Conservation (phyloP, 169 alveolate genomes). For the Fabrea salina region DNA sequence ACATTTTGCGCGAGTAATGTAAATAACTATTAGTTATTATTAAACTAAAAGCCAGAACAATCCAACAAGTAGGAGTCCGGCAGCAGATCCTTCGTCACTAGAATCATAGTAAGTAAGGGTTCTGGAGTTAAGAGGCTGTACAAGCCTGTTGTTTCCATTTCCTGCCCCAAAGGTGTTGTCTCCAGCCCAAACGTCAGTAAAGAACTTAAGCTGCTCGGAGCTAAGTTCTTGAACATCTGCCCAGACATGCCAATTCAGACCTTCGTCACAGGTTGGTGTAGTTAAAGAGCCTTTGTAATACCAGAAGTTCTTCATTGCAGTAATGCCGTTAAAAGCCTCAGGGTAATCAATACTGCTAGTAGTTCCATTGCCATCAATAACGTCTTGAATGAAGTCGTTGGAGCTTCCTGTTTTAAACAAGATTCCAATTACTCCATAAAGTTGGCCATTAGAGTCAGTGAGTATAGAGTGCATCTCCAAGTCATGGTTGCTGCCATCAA, state of each 20-base stretch:
- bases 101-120: not conserved
- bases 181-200: conserved; percentile 33
- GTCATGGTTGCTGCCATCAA: conserved; percentile 61
- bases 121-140: conserved; percentile 12
- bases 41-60: too few species aligned
- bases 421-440: not conserved
- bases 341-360: not conserved
- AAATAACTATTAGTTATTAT: too few species aligned
- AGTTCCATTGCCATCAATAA: not conserved
- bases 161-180: conserved; percentile 36
- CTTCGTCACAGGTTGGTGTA: conserved; percentile 50
- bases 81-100: too few species aligned
- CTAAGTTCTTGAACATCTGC: not conserved
- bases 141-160: conserved; percentile 38
- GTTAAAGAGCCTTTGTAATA: conserved; percentile 51
- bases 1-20: too few species aligned
- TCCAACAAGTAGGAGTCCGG: too few species aligned
- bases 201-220: conserved; percentile 23
- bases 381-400: conserved; percentile 11
- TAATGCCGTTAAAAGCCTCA: not conserved
- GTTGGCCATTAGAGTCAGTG: not conserved
- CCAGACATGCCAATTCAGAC: conserved; percentile 37
- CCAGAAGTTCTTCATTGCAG: not conserved
- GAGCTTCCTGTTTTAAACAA: not conserved
- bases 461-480: conserved; percentile 71